Percentiles rank a stretch among this genome's conserved stretches.
Conservation (phyloP, 2,329 filamentous ascomycete species). For the Sordariomycetes sp. region DNA sequence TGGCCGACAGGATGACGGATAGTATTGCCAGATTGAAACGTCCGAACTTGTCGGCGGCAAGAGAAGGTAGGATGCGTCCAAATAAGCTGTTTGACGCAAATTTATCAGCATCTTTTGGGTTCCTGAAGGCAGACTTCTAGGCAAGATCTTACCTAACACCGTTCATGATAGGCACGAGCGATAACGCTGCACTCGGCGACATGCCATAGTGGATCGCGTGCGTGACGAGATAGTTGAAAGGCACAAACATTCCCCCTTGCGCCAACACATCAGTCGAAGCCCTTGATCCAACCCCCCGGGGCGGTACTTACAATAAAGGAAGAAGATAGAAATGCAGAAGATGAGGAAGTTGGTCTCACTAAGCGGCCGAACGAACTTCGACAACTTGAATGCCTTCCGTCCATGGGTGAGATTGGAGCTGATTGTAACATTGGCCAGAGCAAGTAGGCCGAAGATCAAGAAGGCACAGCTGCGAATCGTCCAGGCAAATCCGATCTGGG, state of each 20-base stretch:
- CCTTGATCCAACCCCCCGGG: too few species aligned
- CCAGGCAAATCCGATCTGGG: conserved; percentile 27
- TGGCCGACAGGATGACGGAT: conserved; percentile 30
- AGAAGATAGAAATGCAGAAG: conserved; percentile 20
- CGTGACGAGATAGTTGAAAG: conserved; percentile 24
- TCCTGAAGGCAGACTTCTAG: too few species aligned
- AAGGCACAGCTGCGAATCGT: conserved; percentile 28
- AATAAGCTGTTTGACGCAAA: too few species aligned
- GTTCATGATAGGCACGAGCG: conserved; percentile 28
- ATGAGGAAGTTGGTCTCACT: conserved; percentile 20
- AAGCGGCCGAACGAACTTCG: conserved; percentile 16
- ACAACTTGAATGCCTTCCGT: background rate
- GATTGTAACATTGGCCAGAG: conserved; percentile 20
- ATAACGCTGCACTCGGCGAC: conserved; percentile 16
- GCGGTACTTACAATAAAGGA: conserved; percentile 23
- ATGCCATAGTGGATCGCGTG: conserved; percentile 20
- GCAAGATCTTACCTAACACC: too few species aligned
- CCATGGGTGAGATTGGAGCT: conserved; percentile 8
- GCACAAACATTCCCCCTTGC: conserved; percentile 26
- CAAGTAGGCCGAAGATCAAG: conserved; percentile 21
- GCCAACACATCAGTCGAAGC: too few species aligned
- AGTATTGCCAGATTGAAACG: conserved; percentile 33
- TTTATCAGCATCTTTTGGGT: too few species aligned
- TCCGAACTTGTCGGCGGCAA: conserved; percentile 24
- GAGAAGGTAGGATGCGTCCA: conserved; percentile 22